Base-by-base conservation (phyloP, 345 rosid species). In the Arabidopsis suecica region DNA sequence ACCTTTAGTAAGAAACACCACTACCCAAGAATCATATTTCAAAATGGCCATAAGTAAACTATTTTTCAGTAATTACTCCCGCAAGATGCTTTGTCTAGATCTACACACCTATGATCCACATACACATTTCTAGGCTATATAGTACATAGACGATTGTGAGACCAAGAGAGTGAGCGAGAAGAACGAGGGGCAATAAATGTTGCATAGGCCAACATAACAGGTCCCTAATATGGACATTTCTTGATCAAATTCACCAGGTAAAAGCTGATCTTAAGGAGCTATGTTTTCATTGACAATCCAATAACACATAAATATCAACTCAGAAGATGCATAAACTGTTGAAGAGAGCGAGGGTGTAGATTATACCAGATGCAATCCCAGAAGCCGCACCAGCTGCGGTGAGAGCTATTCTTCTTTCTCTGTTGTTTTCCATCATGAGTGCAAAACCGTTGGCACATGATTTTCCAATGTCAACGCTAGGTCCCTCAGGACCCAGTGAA, bases 361-460 rank as follows among this genome's bases (percentile, higher is more conserved):
- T 6, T 12, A 62, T 79, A 94, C 99, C 99, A 80, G 97, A 89
- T 68, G 99, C 88, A 85, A 95, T 95, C 63, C 99, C 99, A 84
- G 97, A 84, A 0, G 97, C 99, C 1, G 99, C 97, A 79, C 97
- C 99, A 75, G 99, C 99, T 42, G 97, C 97, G 49, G 93, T 85
- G 72, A 95, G 97, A 78, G 97, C 95, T 54, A 87, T 95, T 77
- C 86, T 89, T 79, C 97, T 88, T 70, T 95, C 99, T 84, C 99
- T 86, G 79, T 95, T 95, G 81, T 87, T 92, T 82, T 93, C 97
- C 97, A 95, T 95, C 93, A 92, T 85, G 14, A 90, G 80, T 7
- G 97, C 87, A 79, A 95, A 84, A 12, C 97, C 99, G 44, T 88
- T 84, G 54, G 99, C 99, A 79, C 96, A 92, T 0, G 97, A 95